Evolutionary conservation across 176 grass and related monocot genomes (phyloP).

Genomic region (Musa beccarii): DNA sequence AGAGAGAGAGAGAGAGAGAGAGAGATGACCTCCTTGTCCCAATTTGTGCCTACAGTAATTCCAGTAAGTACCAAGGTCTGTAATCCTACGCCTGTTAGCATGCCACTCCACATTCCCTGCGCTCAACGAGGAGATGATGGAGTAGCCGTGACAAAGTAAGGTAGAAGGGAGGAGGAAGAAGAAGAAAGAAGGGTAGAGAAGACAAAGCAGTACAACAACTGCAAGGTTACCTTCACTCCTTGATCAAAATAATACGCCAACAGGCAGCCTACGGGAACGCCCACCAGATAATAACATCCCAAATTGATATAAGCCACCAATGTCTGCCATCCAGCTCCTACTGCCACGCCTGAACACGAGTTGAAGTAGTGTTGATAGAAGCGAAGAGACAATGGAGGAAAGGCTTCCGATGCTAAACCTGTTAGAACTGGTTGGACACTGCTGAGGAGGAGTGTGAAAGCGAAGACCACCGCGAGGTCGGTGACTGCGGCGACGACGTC

Average conservation of each 20-base stretch:
- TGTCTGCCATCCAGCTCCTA: conserved; percentile 89
- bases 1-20: conserved; percentile 3
- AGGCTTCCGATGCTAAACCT: conserved; percentile 6
- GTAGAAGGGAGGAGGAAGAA: not conserved
- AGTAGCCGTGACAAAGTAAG: not conserved
- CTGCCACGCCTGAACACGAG: conserved; percentile 49
- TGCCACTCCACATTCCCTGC: conserved; percentile 81
- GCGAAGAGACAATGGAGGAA: not conserved
- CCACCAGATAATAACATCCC: conserved; percentile 67
- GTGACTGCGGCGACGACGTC: conserved; percentile 48
- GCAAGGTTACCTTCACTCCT: conserved; percentile 43
- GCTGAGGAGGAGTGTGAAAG: conserved; percentile 66
- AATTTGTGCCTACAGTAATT: conserved; percentile 62
- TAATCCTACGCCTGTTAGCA: conserved; percentile 70
- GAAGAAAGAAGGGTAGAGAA: not conserved
- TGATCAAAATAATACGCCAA: conserved; percentile 41
- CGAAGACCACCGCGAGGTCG: conserved; percentile 59
- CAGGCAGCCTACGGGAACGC: conserved; percentile 53
- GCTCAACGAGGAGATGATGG: not conserved
- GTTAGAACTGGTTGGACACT: conserved; percentile 82
- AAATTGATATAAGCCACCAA: conserved; percentile 71
- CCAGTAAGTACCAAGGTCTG: conserved; percentile 51
- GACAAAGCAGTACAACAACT: not conserved
- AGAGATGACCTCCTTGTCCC: conserved; percentile 47
- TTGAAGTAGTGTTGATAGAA: not conserved